Percentiles rank a stretch among this genome's conserved stretches.
Evolutionary conservation across 192 early-diverging fungal species (phyloP).

Genomic region (Pilaira anomala): DNA sequence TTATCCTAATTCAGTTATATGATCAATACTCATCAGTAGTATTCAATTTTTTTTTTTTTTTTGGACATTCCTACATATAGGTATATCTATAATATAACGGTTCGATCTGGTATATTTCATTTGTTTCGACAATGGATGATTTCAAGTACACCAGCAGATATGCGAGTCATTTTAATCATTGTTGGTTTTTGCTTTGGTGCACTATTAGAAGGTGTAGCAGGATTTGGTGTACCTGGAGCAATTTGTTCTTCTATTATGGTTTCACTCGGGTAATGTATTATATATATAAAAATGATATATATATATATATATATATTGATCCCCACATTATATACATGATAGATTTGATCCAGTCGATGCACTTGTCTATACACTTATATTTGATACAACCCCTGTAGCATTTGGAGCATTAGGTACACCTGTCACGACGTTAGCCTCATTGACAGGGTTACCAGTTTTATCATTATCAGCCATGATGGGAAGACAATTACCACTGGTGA

Average conservation of each 20-base stretch:
- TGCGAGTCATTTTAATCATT: constrained; percentile 30
- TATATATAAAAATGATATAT: too few relatives aligned
- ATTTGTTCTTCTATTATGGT: constrained; percentile 38
- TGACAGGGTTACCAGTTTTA: constrained; percentile 26
- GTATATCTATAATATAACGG: constrained; percentile 33
- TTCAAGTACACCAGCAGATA: constrained; percentile 32
- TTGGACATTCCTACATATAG: background rate
- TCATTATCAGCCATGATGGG: constrained; percentile 31
- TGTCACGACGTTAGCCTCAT: constrained; percentile 26
- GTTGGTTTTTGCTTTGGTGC: constrained; percentile 27
- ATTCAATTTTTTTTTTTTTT: background rate
- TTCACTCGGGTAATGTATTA: constrained; percentile 17
- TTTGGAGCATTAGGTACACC: constrained; percentile 34
- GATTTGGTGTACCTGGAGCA: constrained; percentile 38
- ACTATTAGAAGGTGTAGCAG: constrained; percentile 32
- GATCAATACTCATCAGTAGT: too few relatives aligned
- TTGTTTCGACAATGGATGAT: constrained; percentile 40
- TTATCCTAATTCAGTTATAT: background rate
- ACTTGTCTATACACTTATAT: constrained; percentile 26
- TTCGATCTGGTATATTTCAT: constrained; percentile 34
- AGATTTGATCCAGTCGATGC: constrained; percentile 34
- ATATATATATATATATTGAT: background rate
- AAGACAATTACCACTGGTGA: constrained; percentile 28
- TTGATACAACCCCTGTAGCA: constrained; percentile 31
- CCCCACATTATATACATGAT: background rate